Conservation (phyloP, 257 asterid species). For the Ocimum tenuiflorum region DNA sequence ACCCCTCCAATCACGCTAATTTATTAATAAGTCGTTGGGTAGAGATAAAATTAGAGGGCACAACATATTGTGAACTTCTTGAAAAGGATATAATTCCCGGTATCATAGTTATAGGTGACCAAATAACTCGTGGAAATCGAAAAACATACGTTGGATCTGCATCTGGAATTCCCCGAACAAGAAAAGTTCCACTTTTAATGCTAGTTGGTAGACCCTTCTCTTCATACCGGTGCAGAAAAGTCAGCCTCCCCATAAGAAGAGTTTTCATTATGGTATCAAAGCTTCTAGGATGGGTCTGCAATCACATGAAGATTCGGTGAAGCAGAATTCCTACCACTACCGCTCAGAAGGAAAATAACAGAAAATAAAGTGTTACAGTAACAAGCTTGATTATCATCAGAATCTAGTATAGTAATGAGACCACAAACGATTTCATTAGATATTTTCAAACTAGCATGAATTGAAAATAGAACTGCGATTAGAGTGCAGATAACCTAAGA, state of each 20-base stretch:
- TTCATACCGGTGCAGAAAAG: slow-evolving; percentile 57
- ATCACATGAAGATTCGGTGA: slow-evolving; percentile 8
- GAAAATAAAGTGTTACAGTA: background rate
- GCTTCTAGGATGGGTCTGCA: slow-evolving; percentile 41
- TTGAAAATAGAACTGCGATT: background rate
- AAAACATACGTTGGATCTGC: slow-evolving; percentile 58
- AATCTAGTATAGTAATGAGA: background rate
- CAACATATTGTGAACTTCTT: background rate
- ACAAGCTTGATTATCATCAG: background rate
- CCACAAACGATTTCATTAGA: background rate
- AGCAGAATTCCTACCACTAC: background rate
- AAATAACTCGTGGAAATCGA: slow-evolving; percentile 1
- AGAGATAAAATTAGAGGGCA: background rate
- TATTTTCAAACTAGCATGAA: background rate
- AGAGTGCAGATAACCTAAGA: background rate
- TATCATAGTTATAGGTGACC: background rate
- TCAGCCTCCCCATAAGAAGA: slow-evolving; percentile 56
- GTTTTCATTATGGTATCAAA: slow-evolving; percentile 42
- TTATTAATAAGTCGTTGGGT: background rate
- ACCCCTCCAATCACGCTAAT: background rate
- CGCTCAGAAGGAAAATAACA: background rate
- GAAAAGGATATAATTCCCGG: background rate
- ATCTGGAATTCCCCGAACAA: slow-evolving; percentile 63
- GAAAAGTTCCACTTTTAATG: slow-evolving; percentile 66
- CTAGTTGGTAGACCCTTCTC: slow-evolving; percentile 72